Evolutionary conservation across 305 asterid genomes (phyloP).

Genomic region (Rubia balearica): DNA sequence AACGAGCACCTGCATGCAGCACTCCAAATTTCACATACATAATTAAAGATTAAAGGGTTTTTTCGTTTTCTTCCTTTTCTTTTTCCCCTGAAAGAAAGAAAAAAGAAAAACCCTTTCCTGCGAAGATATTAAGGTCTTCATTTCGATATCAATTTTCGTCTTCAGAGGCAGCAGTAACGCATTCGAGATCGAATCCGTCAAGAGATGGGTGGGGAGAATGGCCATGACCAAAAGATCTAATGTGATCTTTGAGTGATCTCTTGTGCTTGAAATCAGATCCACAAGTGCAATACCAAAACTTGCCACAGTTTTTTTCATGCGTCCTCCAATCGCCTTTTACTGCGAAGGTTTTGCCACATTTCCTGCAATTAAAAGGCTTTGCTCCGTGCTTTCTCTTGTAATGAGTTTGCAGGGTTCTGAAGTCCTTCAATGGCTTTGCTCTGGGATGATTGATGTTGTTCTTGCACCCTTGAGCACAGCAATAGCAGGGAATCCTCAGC

Average conservation of each 20-base stretch:
- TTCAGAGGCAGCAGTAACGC: slow-evolving; percentile 42
- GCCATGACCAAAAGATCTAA: slow-evolving; percentile 65
- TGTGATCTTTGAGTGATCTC: slow-evolving; percentile 77
- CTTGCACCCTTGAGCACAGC: slow-evolving; percentile 76
- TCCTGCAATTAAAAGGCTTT: slow-evolving; percentile 65
- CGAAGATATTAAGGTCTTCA: too few relatives aligned
- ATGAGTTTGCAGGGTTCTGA: slow-evolving; percentile 88
- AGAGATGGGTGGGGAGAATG: slow-evolving; percentile 63
- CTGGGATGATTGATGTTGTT: slow-evolving; percentile 82
- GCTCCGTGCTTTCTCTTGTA: slow-evolving; percentile 89
- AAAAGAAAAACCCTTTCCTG: not conserved
- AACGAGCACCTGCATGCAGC: slow-evolving; percentile 42
- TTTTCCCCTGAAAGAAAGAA: not conserved
- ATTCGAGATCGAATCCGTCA: slow-evolving; percentile 38
- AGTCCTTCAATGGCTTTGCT: slow-evolving; percentile 78
- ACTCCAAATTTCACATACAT: slow-evolving; percentile 2
- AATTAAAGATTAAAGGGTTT: not conserved
- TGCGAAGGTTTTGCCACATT: slow-evolving; percentile 71
- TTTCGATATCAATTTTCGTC: slow-evolving; percentile 33
- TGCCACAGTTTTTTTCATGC: slow-evolving; percentile 87
- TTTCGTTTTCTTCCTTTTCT: not conserved
- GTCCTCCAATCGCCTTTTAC: slow-evolving; percentile 95
- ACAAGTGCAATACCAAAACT: slow-evolving; percentile 76
- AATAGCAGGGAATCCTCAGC: slow-evolving; percentile 82
- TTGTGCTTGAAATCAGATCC: slow-evolving; percentile 90